These are phyloP conservation scores for Mucor saturninus DNA, from an alignment of 371 early-diverging fungal genomes.

Conservation along the genomic window DNA sequence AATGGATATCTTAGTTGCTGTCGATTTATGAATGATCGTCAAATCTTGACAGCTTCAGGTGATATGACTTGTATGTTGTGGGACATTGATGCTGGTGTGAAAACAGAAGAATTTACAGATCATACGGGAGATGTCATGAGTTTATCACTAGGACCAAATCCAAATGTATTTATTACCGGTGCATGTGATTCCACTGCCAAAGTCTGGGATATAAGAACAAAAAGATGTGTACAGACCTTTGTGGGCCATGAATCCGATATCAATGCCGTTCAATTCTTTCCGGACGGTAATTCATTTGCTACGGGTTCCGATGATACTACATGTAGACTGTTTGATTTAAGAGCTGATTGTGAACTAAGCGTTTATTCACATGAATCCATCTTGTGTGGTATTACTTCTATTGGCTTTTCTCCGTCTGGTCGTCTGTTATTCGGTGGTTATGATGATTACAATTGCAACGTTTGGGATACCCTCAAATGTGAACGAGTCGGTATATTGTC, in stretches of 20 bases:
- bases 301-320: constrained; percentile 98
- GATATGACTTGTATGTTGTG: constrained; percentile 99
- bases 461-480: constrained; percentile 97
- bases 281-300: constrained; percentile 95
- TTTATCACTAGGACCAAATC: constrained; percentile 89
- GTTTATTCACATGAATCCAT: constrained; percentile 96
- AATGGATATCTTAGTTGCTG: constrained; percentile 97
- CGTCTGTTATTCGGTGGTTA: constrained; percentile 97
- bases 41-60: constrained; percentile 93
- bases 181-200: constrained; percentile 99
- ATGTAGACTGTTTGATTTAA: constrained; percentile 96
- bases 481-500: constrained; percentile 93
- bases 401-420: constrained; percentile 95
- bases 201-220: constrained; percentile 97
- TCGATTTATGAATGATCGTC: constrained; percentile 92
- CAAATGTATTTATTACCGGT: constrained; percentile 95
- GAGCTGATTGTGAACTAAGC: constrained; percentile 96
- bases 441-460: constrained; percentile 98
- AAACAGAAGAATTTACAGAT: constrained; percentile 92
- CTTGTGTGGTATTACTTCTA: constrained; percentile 95
- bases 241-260: constrained; percentile 98
- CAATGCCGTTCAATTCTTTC: constrained; percentile 98
- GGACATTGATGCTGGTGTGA: constrained; percentile 97
- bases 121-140: constrained; percentile 99
- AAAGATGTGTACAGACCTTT: constrained; percentile 96